These are phyloP conservation scores for Xylaria scruposa DNA, from an alignment of 495 filamentous ascomycete species.

Conservation along the genomic window DNA sequence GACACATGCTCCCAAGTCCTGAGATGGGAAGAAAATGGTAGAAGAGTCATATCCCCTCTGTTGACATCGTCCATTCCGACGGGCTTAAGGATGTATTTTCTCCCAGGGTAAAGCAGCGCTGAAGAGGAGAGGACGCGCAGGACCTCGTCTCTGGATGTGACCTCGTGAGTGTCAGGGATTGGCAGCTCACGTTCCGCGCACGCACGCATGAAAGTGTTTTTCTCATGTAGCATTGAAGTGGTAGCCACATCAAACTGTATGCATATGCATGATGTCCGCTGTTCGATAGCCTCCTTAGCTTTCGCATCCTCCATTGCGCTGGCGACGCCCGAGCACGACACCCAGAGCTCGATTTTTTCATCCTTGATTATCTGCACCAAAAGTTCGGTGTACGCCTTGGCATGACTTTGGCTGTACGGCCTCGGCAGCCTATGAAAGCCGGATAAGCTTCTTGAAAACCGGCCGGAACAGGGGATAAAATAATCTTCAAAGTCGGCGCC, in stretches of 20 bases:
- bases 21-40: conserved; percentile 60
- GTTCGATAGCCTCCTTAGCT: conserved; percentile 67
- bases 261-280: conserved; percentile 62
- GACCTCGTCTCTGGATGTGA: conserved; percentile 60
- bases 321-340: conserved; percentile 69
- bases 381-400: conserved; percentile 44
- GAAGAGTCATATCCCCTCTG: conserved; percentile 54
- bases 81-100: conserved; percentile 66
- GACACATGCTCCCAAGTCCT: conserved; percentile 63
- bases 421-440: conserved; percentile 60
- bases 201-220: conserved; percentile 64
- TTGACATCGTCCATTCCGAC: conserved; percentile 57
- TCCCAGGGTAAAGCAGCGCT: conserved; percentile 35
- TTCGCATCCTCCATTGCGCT: conserved; percentile 67
- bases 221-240: conserved; percentile 61
- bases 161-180: conserved; percentile 63
- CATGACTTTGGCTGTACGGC: conserved; percentile 36
- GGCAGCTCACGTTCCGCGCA: conserved; percentile 59
- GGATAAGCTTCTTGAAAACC: conserved; percentile 54
- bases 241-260: conserved; percentile 54
- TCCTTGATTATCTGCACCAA: conserved; percentile 63
- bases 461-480: conserved; percentile 45
- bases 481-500: conserved; percentile 70
- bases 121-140: conserved; percentile 55
- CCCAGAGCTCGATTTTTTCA: conserved; percentile 74